Conservation (phyloP, 1,284 basidiomycete genomes). For the Cutaneotrichosporon sp. region DNA sequence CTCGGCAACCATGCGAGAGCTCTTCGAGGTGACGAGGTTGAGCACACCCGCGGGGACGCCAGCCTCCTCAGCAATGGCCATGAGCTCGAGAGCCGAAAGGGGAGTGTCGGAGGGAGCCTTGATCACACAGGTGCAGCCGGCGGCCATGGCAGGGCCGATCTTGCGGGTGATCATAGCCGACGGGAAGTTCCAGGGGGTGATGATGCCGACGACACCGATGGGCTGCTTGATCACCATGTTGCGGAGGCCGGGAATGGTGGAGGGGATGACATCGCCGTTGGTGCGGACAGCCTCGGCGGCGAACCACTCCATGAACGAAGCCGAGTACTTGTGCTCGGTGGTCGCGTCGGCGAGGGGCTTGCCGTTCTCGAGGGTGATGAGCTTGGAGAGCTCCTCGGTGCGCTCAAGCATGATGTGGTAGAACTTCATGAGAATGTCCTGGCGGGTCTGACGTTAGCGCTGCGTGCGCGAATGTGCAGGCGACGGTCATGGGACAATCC, state of each 20-base stretch:
- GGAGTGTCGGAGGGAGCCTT: constrained; percentile 95
- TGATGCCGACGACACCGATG: constrained; percentile 44
- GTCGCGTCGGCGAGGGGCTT: constrained; percentile 79
- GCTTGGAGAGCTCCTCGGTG: constrained; percentile 73
- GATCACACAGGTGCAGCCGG: constrained; percentile 90
- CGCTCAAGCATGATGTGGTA: constrained; percentile 71
- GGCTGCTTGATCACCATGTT: constrained; percentile 74
- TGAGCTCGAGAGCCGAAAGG: constrained; percentile 77
- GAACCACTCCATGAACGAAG: constrained; percentile 79
- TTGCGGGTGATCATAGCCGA: constrained; percentile 71
- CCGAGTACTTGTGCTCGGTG: constrained; percentile 73
- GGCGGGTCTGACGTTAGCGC: constrained; percentile 54
- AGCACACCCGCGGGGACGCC: constrained; percentile 93
- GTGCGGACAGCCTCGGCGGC: constrained; percentile 68
- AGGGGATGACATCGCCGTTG: constrained; percentile 74
- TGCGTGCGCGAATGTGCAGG: neutral
- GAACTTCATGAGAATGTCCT: constrained; percentile 74
- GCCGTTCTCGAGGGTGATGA: constrained; percentile 88
- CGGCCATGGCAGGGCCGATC: constrained; percentile 66
- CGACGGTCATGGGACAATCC: neutral
- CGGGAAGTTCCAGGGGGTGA: constrained; percentile 60
- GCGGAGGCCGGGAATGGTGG: constrained; percentile 65
- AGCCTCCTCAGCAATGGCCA: constrained; percentile 71
- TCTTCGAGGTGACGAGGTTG: constrained; percentile 71
- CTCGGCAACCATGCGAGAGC: constrained; percentile 30